Conservation (phyloP, 2,329 filamentous ascomycete species). For the Aspergillus awamori region DNA sequence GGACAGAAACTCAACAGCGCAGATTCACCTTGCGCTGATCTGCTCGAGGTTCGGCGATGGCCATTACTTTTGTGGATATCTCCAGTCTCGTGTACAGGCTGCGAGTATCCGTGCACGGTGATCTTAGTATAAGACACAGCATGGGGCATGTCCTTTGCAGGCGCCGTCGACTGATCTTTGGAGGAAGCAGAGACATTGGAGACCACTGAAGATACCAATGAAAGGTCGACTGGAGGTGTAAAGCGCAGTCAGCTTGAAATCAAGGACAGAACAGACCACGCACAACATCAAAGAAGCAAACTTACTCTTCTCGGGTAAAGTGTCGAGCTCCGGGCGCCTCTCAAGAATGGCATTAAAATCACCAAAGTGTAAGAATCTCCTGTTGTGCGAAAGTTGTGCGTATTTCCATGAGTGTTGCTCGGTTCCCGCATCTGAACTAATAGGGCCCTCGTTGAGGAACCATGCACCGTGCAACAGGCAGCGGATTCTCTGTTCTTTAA, state of each 20-base stretch:
- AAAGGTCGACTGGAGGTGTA: constrained; percentile 68
- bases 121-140: constrained; percentile 71
- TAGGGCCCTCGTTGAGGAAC: constrained; percentile 67
- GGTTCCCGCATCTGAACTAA: constrained; percentile 51
- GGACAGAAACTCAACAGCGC: constrained; percentile 83
- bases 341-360: constrained; percentile 71
- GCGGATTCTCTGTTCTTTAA: constrained; percentile 93
- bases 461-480: constrained; percentile 87
- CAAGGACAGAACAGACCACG: neutral
- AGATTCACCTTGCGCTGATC: constrained; percentile 61
- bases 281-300: constrained; percentile 8
- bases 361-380: constrained; percentile 85
- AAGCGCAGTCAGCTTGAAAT: constrained; percentile 7
- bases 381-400: constrained; percentile 85
- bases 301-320: constrained; percentile 72
- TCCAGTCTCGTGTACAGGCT: constrained; percentile 31
- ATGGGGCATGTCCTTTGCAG: constrained; percentile 48
- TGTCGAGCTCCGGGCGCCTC: constrained; percentile 71
- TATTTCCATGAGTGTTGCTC: constrained; percentile 69
- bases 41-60: constrained; percentile 36
- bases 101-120: constrained; percentile 77
- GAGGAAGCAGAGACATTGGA: constrained; percentile 80
- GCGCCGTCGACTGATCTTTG: constrained; percentile 52
- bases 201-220: constrained; percentile 86
- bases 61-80: constrained; percentile 40